Base-by-base conservation (phyloP, 345 rosid species). In the Raphanus raphanistrum region DNA sequence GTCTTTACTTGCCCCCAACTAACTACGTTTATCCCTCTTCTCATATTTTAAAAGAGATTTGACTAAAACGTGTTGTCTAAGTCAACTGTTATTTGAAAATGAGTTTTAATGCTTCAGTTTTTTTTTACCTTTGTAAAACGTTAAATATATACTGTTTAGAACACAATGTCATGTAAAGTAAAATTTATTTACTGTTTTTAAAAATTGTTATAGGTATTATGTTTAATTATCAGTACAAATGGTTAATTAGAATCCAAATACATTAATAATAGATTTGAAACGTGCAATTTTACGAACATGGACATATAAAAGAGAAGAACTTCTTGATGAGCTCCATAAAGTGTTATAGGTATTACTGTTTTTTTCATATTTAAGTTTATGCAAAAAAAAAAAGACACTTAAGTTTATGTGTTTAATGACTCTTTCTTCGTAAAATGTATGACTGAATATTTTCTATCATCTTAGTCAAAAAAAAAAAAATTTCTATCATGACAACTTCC, bases 1-100 rank as follows among this genome's bases (percentile, higher is more conserved):
- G 61, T 66, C 76, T 64, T 64, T 64, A 77, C 81, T 29, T 64
- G 81, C 68, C 76, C 12, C 62, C 81, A 35, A 71, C 74, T 71
- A 58, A 58, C 54, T 12, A 58, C 66, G 50, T 36, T 71, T 11
- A 50, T 68, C 43, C 72, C 57, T 68, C 41, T 45, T 48, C 54
- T 54, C 57, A 21, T 54, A 28, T 28, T 28, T 70, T 70, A 63
- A 55, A 45, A 52, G 17, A n/a, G 57, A 52, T 52, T 52, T 52
- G 58, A 52, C 58, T 52, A 52, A 52, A 52, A 48, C 17, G 55
- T 48, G 55, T 48, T 13, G 55, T 48, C 55, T 48, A 48, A n/a
- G 55, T 48, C 55, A 48, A 48, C 55, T 5, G 55, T n/a, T 13
- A 48, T 48, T 48, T 48, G 55, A 48, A 48, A 48, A 48, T 48